A percentile compares a stretch with the other conserved stretches of the same genome.
phyloP scores from a whole-genome alignment of 2,329 filamentous ascomycete species.

The Eutypa lata region DNA sequence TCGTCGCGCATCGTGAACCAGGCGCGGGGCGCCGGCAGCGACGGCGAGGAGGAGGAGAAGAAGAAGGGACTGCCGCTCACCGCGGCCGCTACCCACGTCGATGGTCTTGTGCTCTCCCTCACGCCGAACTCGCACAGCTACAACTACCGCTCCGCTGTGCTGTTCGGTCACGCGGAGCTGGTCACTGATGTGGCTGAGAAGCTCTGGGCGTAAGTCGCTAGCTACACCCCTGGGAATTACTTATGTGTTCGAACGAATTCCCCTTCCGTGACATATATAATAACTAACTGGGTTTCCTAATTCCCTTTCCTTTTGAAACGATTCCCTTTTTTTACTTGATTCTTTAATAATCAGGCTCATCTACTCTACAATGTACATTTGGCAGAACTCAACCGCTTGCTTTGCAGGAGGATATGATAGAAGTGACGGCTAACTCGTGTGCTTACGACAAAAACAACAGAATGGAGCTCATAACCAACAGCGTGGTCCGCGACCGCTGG shows the following conservation, averaged over 20 bases:
- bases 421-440: no score
- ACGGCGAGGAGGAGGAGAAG: conserved; percentile 17
- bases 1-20: conserved; percentile 73
- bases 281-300: no score
- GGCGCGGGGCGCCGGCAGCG: conserved; percentile 32
- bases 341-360: no score
- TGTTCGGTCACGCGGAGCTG: conserved; percentile 70
- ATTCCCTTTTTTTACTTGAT: no score
- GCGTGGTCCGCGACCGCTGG: conserved; percentile 68
- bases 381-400: no score
- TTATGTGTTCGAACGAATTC: neutral
- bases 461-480: conserved; percentile 75
- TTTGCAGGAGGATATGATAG: no score
- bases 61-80: conserved; percentile 64
- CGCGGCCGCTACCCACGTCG: conserved; percentile 69
- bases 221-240: neutral
- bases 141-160: conserved; percentile 78
- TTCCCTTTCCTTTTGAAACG: no score
- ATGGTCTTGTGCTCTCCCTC: conserved; percentile 76
- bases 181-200: conserved; percentile 70
- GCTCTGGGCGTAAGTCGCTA: conserved; percentile 52
- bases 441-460: no score
- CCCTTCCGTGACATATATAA: no score
- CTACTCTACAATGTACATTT: no score
- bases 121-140: conserved; percentile 80